phyloP scores from a whole-genome alignment of 2,329 filamentous ascomycete species.

The Neofusicoccum cordaticola region DNA sequence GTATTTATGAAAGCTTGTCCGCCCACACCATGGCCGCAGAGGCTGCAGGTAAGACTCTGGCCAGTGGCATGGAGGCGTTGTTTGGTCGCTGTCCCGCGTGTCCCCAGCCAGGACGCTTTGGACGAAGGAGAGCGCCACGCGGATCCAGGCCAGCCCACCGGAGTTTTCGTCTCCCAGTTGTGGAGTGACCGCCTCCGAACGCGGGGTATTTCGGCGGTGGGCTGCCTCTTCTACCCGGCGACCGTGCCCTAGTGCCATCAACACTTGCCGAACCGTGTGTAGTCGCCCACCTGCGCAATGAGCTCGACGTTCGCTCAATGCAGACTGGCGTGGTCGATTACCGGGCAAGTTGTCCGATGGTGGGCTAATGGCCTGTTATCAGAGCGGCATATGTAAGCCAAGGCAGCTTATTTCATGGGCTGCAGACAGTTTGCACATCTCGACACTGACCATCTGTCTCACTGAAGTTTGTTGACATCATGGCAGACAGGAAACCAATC shows the following conservation, averaged over 20 bases:
- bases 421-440: background rate
- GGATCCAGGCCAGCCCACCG: background rate
- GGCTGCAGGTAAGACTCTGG: background rate
- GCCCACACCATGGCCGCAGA: background rate
- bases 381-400: background rate
- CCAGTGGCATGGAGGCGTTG: background rate
- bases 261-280: background rate
- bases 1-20: background rate
- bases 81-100: background rate
- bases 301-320: background rate
- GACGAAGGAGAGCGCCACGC: background rate
- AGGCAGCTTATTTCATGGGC: background rate
- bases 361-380: background rate
- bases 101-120: background rate
- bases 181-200: background rate
- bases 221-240: background rate
- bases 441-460: background rate
- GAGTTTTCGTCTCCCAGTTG: background rate
- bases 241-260: background rate
- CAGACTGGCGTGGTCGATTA: background rate
- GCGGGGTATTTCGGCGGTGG: conserved; percentile 1
- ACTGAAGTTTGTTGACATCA: background rate
- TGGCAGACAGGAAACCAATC: conserved; percentile 26
- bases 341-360: background rate
- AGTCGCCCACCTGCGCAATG: background rate